phyloP scores from a whole-genome alignment of 345 rosid genomes.

The Salix arbutifolia region DNA sequence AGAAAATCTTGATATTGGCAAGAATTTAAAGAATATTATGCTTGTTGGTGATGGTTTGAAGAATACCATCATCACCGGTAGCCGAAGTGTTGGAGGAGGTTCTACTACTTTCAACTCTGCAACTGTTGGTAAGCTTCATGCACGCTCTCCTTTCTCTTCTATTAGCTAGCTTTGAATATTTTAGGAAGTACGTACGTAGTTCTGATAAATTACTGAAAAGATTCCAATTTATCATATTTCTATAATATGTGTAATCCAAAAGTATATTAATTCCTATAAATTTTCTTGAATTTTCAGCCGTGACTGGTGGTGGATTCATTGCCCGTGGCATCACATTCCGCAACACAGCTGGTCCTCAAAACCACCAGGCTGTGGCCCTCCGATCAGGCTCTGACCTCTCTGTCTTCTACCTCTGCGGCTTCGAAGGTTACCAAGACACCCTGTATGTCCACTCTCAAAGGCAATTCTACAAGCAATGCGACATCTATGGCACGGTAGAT shows the following conservation, averaged over 20 bases:
- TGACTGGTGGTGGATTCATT: constrained; percentile 53
- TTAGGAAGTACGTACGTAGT: no score
- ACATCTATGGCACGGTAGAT: constrained; percentile 79
- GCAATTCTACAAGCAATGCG: constrained; percentile 77
- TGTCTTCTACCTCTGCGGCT: constrained; percentile 67
- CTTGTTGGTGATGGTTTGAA: constrained; percentile 67
- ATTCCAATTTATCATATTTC: no score
- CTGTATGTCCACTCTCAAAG: constrained; percentile 73
- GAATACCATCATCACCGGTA: constrained; percentile 61
- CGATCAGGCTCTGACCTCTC: constrained; percentile 84
- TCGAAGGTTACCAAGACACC: constrained; percentile 89
- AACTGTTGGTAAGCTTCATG: constrained; percentile 62
- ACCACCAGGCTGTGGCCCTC: constrained; percentile 82
- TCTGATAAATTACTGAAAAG: no score
- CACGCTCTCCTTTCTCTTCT: neutral
- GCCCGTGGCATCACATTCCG: constrained; percentile 56
- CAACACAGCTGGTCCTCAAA: constrained; percentile 60
- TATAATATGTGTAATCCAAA: no score
- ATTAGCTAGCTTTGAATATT: neutral
- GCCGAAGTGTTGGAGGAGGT: constrained; percentile 62
- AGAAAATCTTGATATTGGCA: constrained; percentile 59
- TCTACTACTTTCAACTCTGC: constrained; percentile 81
- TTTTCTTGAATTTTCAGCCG: constrained; percentile 37
- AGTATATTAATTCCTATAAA: no score
- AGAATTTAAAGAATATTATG: constrained; percentile 57